A percentile compares a stretch with the other conserved stretches of the same genome.
Conservation (phyloP, 2,329 filamentous ascomycete species). For the Microdochium bolleyi region DNA sequence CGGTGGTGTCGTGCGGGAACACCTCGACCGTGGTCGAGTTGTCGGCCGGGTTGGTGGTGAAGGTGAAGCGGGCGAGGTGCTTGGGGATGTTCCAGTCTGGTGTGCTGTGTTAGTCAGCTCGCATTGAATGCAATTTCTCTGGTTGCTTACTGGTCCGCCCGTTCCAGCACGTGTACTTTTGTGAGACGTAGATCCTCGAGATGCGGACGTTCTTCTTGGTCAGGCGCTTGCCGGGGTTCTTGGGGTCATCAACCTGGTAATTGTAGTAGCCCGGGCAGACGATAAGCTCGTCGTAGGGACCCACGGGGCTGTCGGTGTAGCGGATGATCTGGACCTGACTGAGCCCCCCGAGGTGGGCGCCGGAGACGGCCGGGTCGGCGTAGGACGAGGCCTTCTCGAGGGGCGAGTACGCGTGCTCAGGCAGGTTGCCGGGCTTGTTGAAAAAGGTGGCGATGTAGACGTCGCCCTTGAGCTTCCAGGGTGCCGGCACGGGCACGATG, state of each 20-base stretch:
- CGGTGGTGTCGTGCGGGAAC: slow-evolving; percentile 30
- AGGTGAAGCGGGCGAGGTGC: slow-evolving; percentile 43
- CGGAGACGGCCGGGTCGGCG: slow-evolving; percentile 20
- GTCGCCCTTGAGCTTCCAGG: slow-evolving; percentile 37
- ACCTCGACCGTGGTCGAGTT: slow-evolving; percentile 32
- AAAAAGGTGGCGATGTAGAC: slow-evolving; percentile 35
- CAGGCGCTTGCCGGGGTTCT: slow-evolving; percentile 19
- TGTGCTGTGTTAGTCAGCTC: neutral
- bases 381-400: slow-evolving; percentile 34
- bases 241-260: slow-evolving; percentile 27
- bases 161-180: slow-evolving; percentile 43
- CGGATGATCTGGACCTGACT: slow-evolving; percentile 42
- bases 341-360: slow-evolving; percentile 33
- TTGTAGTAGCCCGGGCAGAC: slow-evolving; percentile 37
- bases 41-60: slow-evolving; percentile 23
- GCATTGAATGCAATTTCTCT: neutral
- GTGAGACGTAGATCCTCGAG: slow-evolving; percentile 47
- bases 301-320: slow-evolving; percentile 41
- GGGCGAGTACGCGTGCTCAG: slow-evolving; percentile 32
- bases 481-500: slow-evolving; percentile 18
- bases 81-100: slow-evolving; percentile 49
- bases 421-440: slow-evolving; percentile 23
- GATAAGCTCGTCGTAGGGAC: slow-evolving; percentile 45
- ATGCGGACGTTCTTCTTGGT: slow-evolving; percentile 30
- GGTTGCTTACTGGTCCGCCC: slow-evolving; percentile 36